Percentiles rank a stretch among this genome's conserved stretches.
These are phyloP conservation scores for Takakia lepidozioides DNA, from an alignment of 225 moss, liverwort and hornwort genomes.

Conservation along the genomic window DNA sequence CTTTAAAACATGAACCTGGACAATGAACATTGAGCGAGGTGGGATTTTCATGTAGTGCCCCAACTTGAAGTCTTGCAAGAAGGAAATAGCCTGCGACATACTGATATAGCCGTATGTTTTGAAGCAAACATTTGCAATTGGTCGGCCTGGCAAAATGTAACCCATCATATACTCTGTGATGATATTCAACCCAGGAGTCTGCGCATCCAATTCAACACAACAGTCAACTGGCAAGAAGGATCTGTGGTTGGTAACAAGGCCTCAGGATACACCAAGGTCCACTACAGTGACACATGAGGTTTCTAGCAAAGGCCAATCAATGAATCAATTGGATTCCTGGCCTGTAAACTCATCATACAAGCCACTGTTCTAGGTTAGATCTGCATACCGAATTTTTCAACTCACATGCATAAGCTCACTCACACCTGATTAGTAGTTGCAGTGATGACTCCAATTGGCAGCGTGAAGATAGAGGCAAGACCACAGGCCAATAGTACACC, in stretches of 20 bases:
- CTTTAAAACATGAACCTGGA: too few relatives aligned
- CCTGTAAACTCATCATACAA: too few relatives aligned
- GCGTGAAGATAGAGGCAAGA: slow-evolving; percentile 58
- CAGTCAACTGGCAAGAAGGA: too few relatives aligned
- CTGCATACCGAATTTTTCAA: too few relatives aligned
- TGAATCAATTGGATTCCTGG: too few relatives aligned
- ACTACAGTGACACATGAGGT: too few relatives aligned
- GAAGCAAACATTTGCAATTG: slow-evolving; percentile 84
- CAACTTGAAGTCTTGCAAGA: slow-evolving; percentile 69
- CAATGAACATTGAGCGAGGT: slow-evolving; percentile 87
- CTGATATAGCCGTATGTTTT: slow-evolving; percentile 88
- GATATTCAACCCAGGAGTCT: slow-evolving; percentile 81
- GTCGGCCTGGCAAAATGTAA: slow-evolving; percentile 56
- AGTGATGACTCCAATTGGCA: slow-evolving; percentile 78
- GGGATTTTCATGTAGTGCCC: slow-evolving; percentile 98
- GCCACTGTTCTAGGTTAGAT: too few relatives aligned
- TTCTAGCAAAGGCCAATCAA: too few relatives aligned
- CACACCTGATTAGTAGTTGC: slow-evolving; percentile 90
- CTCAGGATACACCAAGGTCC: too few relatives aligned
- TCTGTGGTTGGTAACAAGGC: too few relatives aligned
- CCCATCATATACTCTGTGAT: slow-evolving; percentile 84
- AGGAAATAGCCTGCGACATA: slow-evolving; percentile 66
- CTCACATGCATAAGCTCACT: too few relatives aligned
- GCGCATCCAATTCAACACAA: slow-evolving; percentile 3
- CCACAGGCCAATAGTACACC: slow-evolving; percentile 62